Evolutionary conservation across 2,329 filamentous ascomycete genomes (phyloP).

Genomic region (Fusarium ambrosium): DNA sequence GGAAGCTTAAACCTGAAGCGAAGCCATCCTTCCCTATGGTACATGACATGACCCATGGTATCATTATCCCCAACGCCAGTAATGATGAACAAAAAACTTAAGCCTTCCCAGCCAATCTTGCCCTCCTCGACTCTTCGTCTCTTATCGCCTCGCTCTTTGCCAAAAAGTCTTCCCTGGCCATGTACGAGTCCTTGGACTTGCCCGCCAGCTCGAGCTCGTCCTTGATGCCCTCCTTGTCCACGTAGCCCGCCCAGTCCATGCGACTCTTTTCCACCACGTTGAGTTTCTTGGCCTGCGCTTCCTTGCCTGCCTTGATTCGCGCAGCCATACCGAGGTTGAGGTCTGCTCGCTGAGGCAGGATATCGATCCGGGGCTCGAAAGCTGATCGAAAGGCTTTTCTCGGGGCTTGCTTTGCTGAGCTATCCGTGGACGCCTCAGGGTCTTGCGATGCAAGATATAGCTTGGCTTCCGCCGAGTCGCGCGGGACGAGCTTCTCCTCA

Average conservation of each 20-base stretch:
- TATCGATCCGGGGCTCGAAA: slow-evolving; percentile 70
- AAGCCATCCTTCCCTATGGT: background rate
- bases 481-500: slow-evolving; percentile 77
- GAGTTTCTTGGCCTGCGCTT: slow-evolving; percentile 71
- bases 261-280: slow-evolving; percentile 80
- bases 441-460: slow-evolving; percentile 70
- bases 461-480: slow-evolving; percentile 75
- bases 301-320: slow-evolving; percentile 62
- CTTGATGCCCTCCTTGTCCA: slow-evolving; percentile 78
- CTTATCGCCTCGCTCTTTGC: slow-evolving; percentile 73
- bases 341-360: slow-evolving; percentile 62
- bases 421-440: slow-evolving; percentile 43
- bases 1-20: background rate
- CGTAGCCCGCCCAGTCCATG: slow-evolving; percentile 80
- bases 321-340: slow-evolving; percentile 69
- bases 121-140: slow-evolving; percentile 71
- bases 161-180: slow-evolving; percentile 74
- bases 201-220: slow-evolving; percentile 76
- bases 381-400: slow-evolving; percentile 70
- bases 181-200: slow-evolving; percentile 74
- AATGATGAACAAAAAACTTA: slow-evolving; percentile 26
- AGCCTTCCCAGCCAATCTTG: slow-evolving; percentile 59
- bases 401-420: slow-evolving; percentile 59
- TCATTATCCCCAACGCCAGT: slow-evolving; percentile 44
- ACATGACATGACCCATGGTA: slow-evolving; percentile 41